phyloP scores from a whole-genome alignment of 176 grass and related monocot genomes.

The Carex parvula region DNA sequence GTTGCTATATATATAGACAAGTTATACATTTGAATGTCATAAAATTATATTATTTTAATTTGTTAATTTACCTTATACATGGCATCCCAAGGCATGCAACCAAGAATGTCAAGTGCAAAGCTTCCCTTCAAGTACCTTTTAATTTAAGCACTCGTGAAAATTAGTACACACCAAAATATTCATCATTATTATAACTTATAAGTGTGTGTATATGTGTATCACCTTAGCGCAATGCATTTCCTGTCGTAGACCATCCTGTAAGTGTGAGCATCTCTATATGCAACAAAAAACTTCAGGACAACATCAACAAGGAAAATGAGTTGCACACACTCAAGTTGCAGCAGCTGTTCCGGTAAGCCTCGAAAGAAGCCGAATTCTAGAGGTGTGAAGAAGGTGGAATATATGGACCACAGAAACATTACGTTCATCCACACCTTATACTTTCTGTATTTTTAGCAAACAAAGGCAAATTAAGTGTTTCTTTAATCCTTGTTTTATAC shows the following conservation, averaged over 20 bases:
- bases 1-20: neutral
- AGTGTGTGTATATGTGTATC: neutral
- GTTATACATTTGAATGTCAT: neutral
- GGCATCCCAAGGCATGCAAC: conserved; percentile 82
- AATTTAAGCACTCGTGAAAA: neutral
- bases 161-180: neutral
- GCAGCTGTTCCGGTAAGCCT: conserved; percentile 50
- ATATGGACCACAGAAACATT: conserved; percentile 76
- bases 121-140: conserved; percentile 68
- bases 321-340: conserved; percentile 70
- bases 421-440: conserved; percentile 65
- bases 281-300: conserved; percentile 59
- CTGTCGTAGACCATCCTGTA: conserved; percentile 59
- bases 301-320: conserved; percentile 78
- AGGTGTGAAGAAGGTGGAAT: conserved; percentile 81
- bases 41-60: neutral
- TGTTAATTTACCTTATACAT: conserved; percentile 63
- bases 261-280: conserved; percentile 61
- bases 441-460: conserved; percentile 31
- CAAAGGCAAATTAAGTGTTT: neutral
- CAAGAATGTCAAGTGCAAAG: conserved; percentile 67
- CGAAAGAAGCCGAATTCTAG: conserved; percentile 84
- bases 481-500: neutral
- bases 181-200: neutral
- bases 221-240: conserved; percentile 58